Evolutionary conservation across 2,329 filamentous ascomycete species (phyloP), one percentile per base, ranked within the genome.

Genomic region (Fusarium albidum): DNA sequence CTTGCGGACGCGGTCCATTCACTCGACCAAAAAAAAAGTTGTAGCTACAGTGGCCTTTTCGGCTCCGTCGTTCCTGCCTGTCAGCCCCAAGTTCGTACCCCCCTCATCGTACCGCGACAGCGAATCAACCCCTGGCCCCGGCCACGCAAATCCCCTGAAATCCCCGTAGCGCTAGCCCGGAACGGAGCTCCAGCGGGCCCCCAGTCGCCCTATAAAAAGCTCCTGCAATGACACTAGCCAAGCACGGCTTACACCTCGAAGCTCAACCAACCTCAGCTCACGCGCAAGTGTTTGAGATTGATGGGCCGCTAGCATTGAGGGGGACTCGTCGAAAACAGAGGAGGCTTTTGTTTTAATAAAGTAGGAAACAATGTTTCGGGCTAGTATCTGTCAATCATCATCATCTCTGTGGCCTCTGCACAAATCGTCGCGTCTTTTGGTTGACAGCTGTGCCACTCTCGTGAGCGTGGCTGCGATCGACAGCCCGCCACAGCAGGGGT

Each of bases 11-110:
- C 47, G 25, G 53, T 55, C 29, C 45, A 60, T 28, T 15, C 42
- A 32, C 25, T 46, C 18, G 15, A 14, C 46, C 40, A 52, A 63
- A 63, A 67, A 71, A 66, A 63, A 67, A 71, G 65, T 69, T 73
- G 71, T 72, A 72, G 71, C 70, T 73, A 72, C 70, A 73, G 70
- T 73, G 71, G 71, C 71, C 71, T 73, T 57, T 71, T 70, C 66
- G 54, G 52, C 44, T 62, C 21, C 21, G 21, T 21, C 25, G 38
- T 52, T 56, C 56, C 59, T 37, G 33, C 48, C 49, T 27, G 32
- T 35, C 27, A 34, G 26, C 17, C n/a, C 35, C 14, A 32, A 25
- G 34, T 45, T 48, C 40, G 21, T 41, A 29, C 21, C 21, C 21
- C 7, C 21, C 21, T 21, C 21, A n/a, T n/a, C 21, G 15, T 14